Evolutionary conservation across 495 filamentous ascomycete species (phyloP).

Genomic region (Trichoderma reesei): DNA sequence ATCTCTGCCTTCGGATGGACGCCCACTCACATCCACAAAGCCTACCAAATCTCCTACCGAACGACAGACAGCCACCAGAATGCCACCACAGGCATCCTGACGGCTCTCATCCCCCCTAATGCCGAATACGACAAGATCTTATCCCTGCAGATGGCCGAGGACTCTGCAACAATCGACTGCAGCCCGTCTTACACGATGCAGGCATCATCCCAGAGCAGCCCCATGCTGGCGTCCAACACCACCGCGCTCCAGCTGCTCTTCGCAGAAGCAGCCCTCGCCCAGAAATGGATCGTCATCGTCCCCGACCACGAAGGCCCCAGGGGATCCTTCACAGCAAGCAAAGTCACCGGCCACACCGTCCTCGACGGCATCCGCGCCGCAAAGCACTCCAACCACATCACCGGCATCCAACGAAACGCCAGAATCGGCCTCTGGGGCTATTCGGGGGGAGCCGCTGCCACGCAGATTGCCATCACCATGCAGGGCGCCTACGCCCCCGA

Average conservation of each 20-base stretch:
- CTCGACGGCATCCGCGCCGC: conserved; percentile 35
- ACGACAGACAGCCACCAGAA: neutral
- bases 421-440: conserved; percentile 36
- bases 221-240: neutral
- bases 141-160: conserved; percentile 1
- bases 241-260: conserved; percentile 1
- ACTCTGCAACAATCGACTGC: neutral
- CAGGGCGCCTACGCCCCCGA: conserved; percentile 42
- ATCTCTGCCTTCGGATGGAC: neutral
- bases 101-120: neutral
- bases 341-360: conserved; percentile 29
- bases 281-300: conserved; percentile 33
- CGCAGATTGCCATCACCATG: conserved; percentile 37
- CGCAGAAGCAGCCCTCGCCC: conserved; percentile 22
- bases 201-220: neutral
- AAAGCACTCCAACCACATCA: conserved; percentile 13
- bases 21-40: neutral
- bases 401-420: conserved; percentile 12
- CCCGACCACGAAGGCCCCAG: conserved; percentile 32
- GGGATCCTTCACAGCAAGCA: conserved; percentile 24
- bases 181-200: neutral
- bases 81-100: neutral
- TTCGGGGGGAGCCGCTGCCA: conserved; percentile 40
- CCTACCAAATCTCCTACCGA: neutral
- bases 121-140: neutral